Base-by-base conservation (phyloP, 768 basidiomycete species). In the Boletales sp. region DNA sequence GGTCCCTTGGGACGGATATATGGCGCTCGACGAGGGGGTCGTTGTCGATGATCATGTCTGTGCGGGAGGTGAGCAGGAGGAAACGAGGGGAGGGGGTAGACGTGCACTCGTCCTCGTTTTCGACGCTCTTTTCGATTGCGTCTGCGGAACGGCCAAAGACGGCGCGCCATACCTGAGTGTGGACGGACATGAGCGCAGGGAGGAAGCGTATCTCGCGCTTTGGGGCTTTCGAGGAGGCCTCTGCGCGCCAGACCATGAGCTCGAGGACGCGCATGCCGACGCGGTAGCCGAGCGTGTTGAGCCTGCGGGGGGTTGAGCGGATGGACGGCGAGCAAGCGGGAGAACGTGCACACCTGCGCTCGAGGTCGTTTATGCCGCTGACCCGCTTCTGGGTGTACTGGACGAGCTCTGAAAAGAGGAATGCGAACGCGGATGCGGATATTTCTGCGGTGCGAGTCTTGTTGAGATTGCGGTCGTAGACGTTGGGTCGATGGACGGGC, bases 21-120 rank as follows among this genome's bases (percentile, higher is more conserved):
- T 91, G 79, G 51, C 91, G 84, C 54, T 97, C 94, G 55, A 97
- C 77, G 18, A 86, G 81, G 11, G 97, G 94, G 63, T 94, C 90
- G 67, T 99, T 97, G 76, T 97, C 89, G 52, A 95, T 88, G 56
- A 99, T 89, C 97, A 98, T 98, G 70, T 97, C 93, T 95, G 56
- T 30, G 18, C 19, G 19, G 43, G 38, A 29, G 7, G 36, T 45
- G 51, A 53, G 32, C 51, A 50, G 40, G 24, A 40, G 50, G 5
- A 21, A 21, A 12, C 40, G 8, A 44, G 29, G 37, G 12, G 19
- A 5, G 41, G 36, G 21, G 39, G n/a, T n/a, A 43, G 15, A 71
- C 86, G 47, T 54, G 86, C 93, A 99, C 76, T 99, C 97, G 64
- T 98, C 95, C 17, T 90, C 86, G 51, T 95, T 92, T 68, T 97